Evolutionary conservation across 2,329 filamentous ascomycete species (phyloP), one percentile per base, ranked within the genome.

Genomic region (Xylariaceae sp.): DNA sequence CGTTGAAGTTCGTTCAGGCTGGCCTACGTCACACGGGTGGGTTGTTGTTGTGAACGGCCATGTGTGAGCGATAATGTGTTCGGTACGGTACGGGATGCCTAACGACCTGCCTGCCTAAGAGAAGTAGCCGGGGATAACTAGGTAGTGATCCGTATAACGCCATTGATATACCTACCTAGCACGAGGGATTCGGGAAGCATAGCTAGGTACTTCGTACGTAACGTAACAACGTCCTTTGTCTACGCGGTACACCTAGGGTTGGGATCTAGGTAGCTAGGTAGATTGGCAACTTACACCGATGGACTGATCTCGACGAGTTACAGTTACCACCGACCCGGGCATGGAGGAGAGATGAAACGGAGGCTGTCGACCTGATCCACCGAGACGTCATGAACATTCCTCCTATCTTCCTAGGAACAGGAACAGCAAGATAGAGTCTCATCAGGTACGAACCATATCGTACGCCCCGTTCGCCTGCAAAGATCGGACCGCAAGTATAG

Each of bases 61-160:
- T 60, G 53, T 58, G 60, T 60, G 57, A 57, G 53, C 58, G 60
- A 55, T 56, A 62, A 56, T 55, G 51, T 15, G 18, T 6, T 45
- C 9, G 37, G 37, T 13, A 42, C 13, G 37, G 13, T 30, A 30
- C 4, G 23, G 23, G 11, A 42, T 42, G 37, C 37, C 23, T 42
- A 42, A 42, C 37, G 4, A 30, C 23, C 23, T 30, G 23, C 5
- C 23, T 30, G 23, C 23, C 42, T 11, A 45, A 45, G 42, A 45
- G 37, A 42, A 4, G 37, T 13, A 42, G 11, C 37, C 9, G 37
- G 37, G 37, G 11, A 42, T 42, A 13, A 42, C 23, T 30, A 30
- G n/a, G n/a, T n/a, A n/a, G 23, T 30, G 2, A 18, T 18, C 23
- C 3, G 23, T 30, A 30, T 30, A 30, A 30, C 23, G 23, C 23